Evolutionary conservation across 192 early-diverging fungal genomes (phyloP), one percentile per base, ranked within the genome.

Genomic region (Coemansia sp.): DNA sequence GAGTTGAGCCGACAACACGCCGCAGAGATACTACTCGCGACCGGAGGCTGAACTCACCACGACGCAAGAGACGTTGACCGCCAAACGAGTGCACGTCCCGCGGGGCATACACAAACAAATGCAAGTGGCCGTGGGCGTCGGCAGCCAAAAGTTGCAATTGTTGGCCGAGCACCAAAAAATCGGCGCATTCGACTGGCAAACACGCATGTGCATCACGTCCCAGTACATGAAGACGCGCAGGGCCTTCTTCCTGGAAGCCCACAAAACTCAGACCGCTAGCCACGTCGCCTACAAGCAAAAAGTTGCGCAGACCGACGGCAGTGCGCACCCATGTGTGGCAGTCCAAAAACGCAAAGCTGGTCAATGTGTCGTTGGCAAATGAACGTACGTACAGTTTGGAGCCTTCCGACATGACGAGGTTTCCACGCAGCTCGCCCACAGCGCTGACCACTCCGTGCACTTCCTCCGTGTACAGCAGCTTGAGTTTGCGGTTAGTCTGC

Each of bases 261-360:
- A 92, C 74, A 60, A 99, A 94, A 87, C 92, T 92, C 5, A 94
- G 82, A 22, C 92, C 89, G 68, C 93, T 93, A 67, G 87, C 82
- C 22, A 91, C 83, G 72, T 99, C 97, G 49, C 90, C 93, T 3
- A 97, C 71, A 16, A 96, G 68, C 53, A 98, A 86, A 35, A 93
- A 89, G 59, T 93, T 94, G 70, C 94, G 96, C 62, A 99, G 85
- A 0, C 93, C 83, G 5, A 77, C 81, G 25, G 96, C 78, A 51
- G 86, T 87, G 26, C 86, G 91, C 11, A 96, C 93, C 82, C 91
- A 98, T 37, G 92, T 89, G 71, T 92, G 93, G 11, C 93, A 90
- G 75, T 98, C 94, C 35, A 97, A 82, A 64, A 99, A 99, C 0
- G 95, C 96, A 25, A 99, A 88, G 51, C 94, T 94, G 11, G 88